A percentile compares a stretch with the other conserved stretches of the same genome.
phyloP scores from a whole-genome alignment of 495 filamentous ascomycete genomes.

The Eremomyces bilateralis region DNA sequence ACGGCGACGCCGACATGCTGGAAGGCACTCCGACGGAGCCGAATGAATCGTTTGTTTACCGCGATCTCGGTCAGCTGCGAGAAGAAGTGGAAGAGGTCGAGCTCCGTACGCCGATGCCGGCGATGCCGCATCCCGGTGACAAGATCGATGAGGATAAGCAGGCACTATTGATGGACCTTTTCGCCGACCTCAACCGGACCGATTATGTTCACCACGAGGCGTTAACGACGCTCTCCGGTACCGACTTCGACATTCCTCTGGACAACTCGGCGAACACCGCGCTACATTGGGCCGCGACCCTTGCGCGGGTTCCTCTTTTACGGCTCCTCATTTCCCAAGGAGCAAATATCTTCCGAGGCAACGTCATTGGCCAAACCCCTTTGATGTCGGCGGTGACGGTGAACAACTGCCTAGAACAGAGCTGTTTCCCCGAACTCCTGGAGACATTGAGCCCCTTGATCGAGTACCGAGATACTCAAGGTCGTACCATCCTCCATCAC shows the following conservation, averaged over 20 bases:
- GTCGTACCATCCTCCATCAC: constrained; percentile 82
- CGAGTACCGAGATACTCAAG: constrained; percentile 68
- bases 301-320: constrained; percentile 63
- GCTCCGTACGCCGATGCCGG: constrained; percentile 34
- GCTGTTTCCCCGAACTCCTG: constrained; percentile 61
- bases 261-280: constrained; percentile 73
- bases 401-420: constrained; percentile 74
- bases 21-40: constrained; percentile 61
- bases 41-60: constrained; percentile 64
- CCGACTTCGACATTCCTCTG: constrained; percentile 76
- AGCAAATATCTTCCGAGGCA: constrained; percentile 68
- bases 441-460: constrained; percentile 80
- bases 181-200: constrained; percentile 44
- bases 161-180: constrained; percentile 65
- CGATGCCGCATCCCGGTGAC: constrained; percentile 44
- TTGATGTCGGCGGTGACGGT: constrained; percentile 73
- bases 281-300: constrained; percentile 90
- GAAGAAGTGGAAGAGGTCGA: constrained; percentile 26
- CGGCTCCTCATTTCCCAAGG: constrained; percentile 61
- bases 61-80: constrained; percentile 23
- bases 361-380: constrained; percentile 72
- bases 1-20: constrained; percentile 25
- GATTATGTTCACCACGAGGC: constrained; percentile 45
- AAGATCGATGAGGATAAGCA: constrained; percentile 52
- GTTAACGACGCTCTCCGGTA: constrained; percentile 44